phyloP scores from a whole-genome alignment of 768 basidiomycete genomes.

The Leccinum truebloodii region DNA sequence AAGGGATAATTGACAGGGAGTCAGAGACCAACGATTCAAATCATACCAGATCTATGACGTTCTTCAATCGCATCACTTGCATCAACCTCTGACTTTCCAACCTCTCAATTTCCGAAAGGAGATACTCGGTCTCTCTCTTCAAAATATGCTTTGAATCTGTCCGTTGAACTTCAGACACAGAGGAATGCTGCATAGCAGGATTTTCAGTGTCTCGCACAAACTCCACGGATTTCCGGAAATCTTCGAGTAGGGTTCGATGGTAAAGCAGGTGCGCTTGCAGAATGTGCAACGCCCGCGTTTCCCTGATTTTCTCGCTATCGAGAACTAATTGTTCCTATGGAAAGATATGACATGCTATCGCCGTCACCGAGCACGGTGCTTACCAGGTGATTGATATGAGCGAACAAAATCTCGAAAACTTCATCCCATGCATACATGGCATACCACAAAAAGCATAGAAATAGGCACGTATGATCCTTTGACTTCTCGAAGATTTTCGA shows the following conservation, averaged over 20 bases:
- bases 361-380: constrained; percentile 10
- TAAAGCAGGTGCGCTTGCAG: constrained; percentile 60
- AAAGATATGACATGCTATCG: background rate
- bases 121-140: constrained; percentile 47
- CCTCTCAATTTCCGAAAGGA: constrained; percentile 51
- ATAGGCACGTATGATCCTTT: constrained; percentile 55
- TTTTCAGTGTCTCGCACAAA: constrained; percentile 52
- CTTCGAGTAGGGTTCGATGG: constrained; percentile 52
- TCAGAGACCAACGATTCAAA: background rate
- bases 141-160: constrained; percentile 35
- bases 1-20: background rate
- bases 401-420: constrained; percentile 50
- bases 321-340: constrained; percentile 49
- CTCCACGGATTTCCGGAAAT: constrained; percentile 51
- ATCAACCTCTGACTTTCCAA: constrained; percentile 38
- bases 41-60: constrained; percentile 36
- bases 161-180: constrained; percentile 17
- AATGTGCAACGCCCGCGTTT: constrained; percentile 56
- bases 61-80: constrained; percentile 32
- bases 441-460: constrained; percentile 58
- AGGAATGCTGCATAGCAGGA: constrained; percentile 42
- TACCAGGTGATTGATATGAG: constrained; percentile 53
- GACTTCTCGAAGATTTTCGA: constrained; percentile 24
- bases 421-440: constrained; percentile 66
- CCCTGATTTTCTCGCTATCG: constrained; percentile 37